A percentile compares a stretch with the other conserved stretches of the same genome.
Conservation (phyloP, 768 basidiomycete genomes). For the Trametes sanguinea region DNA sequence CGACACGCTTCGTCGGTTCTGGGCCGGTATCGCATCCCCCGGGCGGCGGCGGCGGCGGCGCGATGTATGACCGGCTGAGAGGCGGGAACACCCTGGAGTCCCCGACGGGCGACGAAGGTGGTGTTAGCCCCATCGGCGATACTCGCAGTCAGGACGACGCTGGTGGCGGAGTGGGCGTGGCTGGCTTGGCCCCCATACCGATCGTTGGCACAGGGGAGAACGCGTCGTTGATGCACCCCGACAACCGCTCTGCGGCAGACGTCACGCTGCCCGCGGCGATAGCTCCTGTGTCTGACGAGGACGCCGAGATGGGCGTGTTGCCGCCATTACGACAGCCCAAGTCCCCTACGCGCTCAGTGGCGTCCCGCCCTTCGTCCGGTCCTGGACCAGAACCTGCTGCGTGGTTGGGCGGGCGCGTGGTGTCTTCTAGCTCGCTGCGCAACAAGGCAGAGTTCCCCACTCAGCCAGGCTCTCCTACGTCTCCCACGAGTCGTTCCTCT, state of each 20-base stretch:
- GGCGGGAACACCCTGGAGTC: slow-evolving; percentile 19
- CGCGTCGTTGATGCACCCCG: slow-evolving; percentile 21
- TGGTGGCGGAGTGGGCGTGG: neutral
- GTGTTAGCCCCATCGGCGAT: slow-evolving; percentile 5
- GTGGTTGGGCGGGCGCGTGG: slow-evolving; percentile 23
- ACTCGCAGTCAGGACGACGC: slow-evolving; percentile 12
- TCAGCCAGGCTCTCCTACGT: neutral
- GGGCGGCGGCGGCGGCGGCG: neutral
- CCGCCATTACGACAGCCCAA: slow-evolving; percentile 8
- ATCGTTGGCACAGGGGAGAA: slow-evolving; percentile 17
- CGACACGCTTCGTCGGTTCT: slow-evolving; percentile 14
- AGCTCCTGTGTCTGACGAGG: neutral
- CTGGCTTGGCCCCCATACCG: slow-evolving; percentile 12
- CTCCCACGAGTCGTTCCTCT: slow-evolving; percentile 8
- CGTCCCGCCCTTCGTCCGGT: neutral
- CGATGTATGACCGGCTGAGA: slow-evolving; percentile 17
- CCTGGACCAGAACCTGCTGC: slow-evolving; percentile 20
- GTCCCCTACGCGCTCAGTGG: slow-evolving; percentile 15
- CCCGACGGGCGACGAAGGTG: slow-evolving; percentile 4
- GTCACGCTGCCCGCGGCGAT: neutral
- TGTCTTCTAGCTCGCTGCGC: slow-evolving; percentile 13
- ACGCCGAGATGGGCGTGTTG: neutral
- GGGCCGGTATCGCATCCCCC: slow-evolving; percentile 6
- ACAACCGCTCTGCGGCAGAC: slow-evolving; percentile 13
- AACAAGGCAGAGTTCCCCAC: slow-evolving; percentile 2